Conservation (phyloP, 1,284 basidiomycete genomes). For the Psilocybe mexicana region DNA sequence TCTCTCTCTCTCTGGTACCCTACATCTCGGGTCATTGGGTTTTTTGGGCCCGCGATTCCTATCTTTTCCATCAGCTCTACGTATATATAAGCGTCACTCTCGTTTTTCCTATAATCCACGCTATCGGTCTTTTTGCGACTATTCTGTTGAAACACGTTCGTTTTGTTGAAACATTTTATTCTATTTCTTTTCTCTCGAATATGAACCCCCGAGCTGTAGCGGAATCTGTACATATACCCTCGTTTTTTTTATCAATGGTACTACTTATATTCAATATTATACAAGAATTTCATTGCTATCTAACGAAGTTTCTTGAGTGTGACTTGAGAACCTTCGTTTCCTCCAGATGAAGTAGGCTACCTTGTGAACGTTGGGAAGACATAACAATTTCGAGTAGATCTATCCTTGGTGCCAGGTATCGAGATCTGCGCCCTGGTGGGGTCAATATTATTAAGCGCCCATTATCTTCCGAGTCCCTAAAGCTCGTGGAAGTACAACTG, state of each 20-base stretch:
- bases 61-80: neutral
- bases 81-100: conserved; percentile 10
- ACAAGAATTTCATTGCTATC: too few species aligned
- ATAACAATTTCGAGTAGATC: too few species aligned
- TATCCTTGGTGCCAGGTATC: too few species aligned
- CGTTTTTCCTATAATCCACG: conserved; percentile 12
- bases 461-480: too few species aligned
- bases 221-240: conserved; percentile 30
- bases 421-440: too few species aligned
- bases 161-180: conserved; percentile 6
- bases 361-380: too few species aligned
- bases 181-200: conserved; percentile 9
- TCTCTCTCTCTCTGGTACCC: conserved; percentile 6
- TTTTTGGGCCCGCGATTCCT: conserved; percentile 9
- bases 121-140: conserved; percentile 14
- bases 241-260: conserved; percentile 19
- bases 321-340: too few species aligned
- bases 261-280: conserved; percentile 2
- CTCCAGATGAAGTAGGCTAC: too few species aligned
- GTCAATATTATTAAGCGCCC: too few species aligned
- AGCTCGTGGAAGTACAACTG: too few species aligned
- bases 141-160: conserved; percentile 14
- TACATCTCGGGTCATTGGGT: conserved; percentile 14
- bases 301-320: too few species aligned
- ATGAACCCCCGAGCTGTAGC: conserved; percentile 10